These are phyloP conservation scores for Vitis hybrid DNA, from an alignment of 177 flowering plant species.

Conservation along the genomic window DNA sequence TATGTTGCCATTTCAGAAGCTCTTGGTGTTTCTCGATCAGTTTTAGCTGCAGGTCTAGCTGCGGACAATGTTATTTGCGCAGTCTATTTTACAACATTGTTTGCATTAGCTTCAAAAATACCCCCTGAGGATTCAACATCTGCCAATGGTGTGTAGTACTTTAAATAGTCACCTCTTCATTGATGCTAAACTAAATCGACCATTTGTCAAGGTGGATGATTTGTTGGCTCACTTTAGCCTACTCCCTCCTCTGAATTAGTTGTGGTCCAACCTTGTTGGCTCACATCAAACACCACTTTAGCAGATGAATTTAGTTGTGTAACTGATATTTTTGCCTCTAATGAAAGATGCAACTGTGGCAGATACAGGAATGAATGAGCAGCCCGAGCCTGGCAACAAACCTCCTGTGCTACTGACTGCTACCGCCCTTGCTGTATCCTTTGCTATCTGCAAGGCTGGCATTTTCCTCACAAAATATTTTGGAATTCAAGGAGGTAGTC, in stretches of 20 bases:
- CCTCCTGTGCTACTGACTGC: conserved; percentile 64
- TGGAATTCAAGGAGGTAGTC: conserved; percentile 62
- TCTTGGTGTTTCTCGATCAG: conserved; percentile 74
- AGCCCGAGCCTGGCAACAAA: conserved; percentile 38
- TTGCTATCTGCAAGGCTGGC: conserved; percentile 68
- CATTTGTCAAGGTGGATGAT: neutral
- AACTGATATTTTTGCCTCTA: neutral
- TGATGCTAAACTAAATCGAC: neutral
- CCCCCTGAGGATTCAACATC: conserved; percentile 61
- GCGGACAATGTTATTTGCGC: conserved; percentile 96
- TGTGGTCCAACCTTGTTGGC: too few species aligned
- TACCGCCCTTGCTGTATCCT: conserved; percentile 69
- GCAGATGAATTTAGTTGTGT: too few species aligned
- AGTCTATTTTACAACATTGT: conserved; percentile 66
- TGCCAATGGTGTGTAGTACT: conserved; percentile 36
- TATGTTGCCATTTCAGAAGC: conserved; percentile 88
- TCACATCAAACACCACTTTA: too few species aligned
- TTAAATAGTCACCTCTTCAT: neutral
- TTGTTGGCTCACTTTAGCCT: neutral
- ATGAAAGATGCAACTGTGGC: conserved; percentile 13
- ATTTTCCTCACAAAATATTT: conserved; percentile 42
- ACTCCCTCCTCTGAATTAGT: too few species aligned
- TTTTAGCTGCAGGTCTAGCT: conserved; percentile 88
- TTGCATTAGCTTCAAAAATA: conserved; percentile 76
- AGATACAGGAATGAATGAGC: conserved; percentile 40